Conservation (phyloP, 345 rosid genomes). For the Combretum micranthum region DNA sequence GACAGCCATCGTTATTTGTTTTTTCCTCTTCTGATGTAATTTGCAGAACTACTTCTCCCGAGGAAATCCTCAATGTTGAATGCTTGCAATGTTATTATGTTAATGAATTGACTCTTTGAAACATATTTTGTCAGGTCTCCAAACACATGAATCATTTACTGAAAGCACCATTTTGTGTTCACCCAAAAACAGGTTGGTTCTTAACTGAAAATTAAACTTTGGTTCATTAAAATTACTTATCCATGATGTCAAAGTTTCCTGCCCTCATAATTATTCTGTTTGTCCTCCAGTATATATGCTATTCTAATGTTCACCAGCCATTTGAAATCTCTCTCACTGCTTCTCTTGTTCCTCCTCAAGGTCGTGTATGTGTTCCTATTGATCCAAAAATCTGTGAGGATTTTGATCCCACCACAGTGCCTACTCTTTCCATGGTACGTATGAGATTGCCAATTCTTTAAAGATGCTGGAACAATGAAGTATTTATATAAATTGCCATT, state of each 20-base stretch:
- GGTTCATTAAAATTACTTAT: too few species aligned
- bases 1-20: not conserved
- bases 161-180: slow-evolving; percentile 95
- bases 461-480: not conserved
- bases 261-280: too few species aligned
- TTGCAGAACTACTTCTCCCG: not conserved
- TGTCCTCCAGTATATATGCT: not conserved
- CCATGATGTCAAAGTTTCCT: too few species aligned
- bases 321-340: not conserved
- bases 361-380: slow-evolving; percentile 87
- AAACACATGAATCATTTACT: slow-evolving; percentile 95
- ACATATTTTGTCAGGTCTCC: slow-evolving; percentile 48
- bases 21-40: not conserved
- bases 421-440: slow-evolving; percentile 16
- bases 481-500: not conserved
- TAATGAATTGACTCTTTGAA: not conserved
- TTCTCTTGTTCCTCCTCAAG: slow-evolving; percentile 22
- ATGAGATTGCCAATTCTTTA: not conserved
- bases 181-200: slow-evolving; percentile 74
- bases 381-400: slow-evolving; percentile 62
- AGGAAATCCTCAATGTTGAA: not conserved
- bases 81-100: not conserved
- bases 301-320: not conserved
- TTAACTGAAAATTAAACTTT: not conserved
- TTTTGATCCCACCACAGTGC: slow-evolving; percentile 73